These are phyloP conservation scores for Podospora conica DNA, from an alignment of 495 filamentous ascomycete genomes.

Conservation along the genomic window DNA sequence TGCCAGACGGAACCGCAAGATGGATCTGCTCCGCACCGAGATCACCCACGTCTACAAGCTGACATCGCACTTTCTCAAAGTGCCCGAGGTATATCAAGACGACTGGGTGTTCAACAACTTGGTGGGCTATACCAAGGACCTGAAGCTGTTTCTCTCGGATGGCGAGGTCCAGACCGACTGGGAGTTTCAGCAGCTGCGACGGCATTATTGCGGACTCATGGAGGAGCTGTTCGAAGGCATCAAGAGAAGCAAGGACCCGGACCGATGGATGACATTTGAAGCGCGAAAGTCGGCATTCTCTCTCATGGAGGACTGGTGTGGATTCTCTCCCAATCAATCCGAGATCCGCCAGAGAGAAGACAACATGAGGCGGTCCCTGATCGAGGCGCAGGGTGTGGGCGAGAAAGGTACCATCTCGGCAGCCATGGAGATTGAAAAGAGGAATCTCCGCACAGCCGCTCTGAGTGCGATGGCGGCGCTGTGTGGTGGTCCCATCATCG, in stretches of 20 bases:
- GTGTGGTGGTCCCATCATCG: slow-evolving; percentile 84
- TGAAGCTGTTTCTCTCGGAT: slow-evolving; percentile 90
- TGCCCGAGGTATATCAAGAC: slow-evolving; percentile 72
- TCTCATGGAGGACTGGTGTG: slow-evolving; percentile 98
- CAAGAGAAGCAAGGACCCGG: slow-evolving; percentile 77
- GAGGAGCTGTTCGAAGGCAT: slow-evolving; percentile 90
- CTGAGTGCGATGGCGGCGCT: slow-evolving; percentile 93
- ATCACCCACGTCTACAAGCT: slow-evolving; percentile 93
- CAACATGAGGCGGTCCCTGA: slow-evolving; percentile 73
- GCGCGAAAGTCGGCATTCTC: slow-evolving; percentile 88
- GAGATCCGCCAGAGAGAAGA: slow-evolving; percentile 81
- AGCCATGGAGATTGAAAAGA: slow-evolving; percentile 93
- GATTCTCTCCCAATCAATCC: slow-evolving; percentile 84
- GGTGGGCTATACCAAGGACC: slow-evolving; percentile 80
- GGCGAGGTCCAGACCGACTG: slow-evolving; percentile 91
- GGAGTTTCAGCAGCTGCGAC: slow-evolving; percentile 87
- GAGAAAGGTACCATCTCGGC: slow-evolving; percentile 72
- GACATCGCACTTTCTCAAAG: slow-evolving; percentile 82
- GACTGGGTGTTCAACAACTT: slow-evolving; percentile 92
- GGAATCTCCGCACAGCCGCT: slow-evolving; percentile 81
- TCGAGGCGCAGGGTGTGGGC: slow-evolving; percentile 54
- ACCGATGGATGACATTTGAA: slow-evolving; percentile 93
- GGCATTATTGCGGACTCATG: slow-evolving; percentile 89
- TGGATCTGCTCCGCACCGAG: slow-evolving; percentile 82
- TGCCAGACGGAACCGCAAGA: slow-evolving; percentile 67